Percentiles rank a stretch among this genome's conserved stretches.
Conservation (phyloP, 2,329 filamentous ascomycete species). For the Elsinoe necatrix region DNA sequence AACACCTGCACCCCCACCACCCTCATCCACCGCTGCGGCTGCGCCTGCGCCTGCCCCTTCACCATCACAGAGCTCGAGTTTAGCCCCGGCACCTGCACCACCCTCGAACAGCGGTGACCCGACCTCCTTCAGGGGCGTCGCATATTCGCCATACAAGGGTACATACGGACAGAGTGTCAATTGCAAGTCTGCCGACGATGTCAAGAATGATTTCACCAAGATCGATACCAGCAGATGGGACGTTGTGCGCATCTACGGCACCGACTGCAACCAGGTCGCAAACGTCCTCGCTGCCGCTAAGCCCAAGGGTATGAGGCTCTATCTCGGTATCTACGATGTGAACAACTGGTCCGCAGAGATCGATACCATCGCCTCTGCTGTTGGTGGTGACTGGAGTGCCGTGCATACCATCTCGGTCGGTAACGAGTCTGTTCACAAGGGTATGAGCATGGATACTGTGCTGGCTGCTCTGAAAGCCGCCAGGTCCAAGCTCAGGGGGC, state of each 20-base stretch:
- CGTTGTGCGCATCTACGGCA: slow-evolving; percentile 67
- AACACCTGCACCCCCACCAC: slow-evolving; percentile 30
- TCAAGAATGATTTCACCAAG: slow-evolving; percentile 55
- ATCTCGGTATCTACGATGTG: slow-evolving; percentile 66
- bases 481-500: slow-evolving; percentile 48
- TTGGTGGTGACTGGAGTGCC: slow-evolving; percentile 56
- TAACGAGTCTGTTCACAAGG: slow-evolving; percentile 69
- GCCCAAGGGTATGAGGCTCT: slow-evolving; percentile 58
- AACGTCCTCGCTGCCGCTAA: slow-evolving; percentile 56
- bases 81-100: slow-evolving; percentile 21
- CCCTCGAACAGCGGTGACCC: slow-evolving; percentile 21
- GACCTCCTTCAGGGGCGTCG: slow-evolving; percentile 38
- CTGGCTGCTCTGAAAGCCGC: slow-evolving; percentile 50
- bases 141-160: slow-evolving; percentile 52
- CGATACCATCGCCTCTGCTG: slow-evolving; percentile 50
- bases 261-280: slow-evolving; percentile 65
- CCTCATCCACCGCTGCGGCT: slow-evolving; percentile 16
- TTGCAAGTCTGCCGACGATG: slow-evolving; percentile 59
- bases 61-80: slow-evolving; percentile 21
- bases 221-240: slow-evolving; percentile 51
- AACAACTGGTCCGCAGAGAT: slow-evolving; percentile 43
- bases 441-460: slow-evolving; percentile 47
- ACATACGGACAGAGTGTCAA: slow-evolving; percentile 20
- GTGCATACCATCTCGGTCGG: slow-evolving; percentile 68
- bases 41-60: slow-evolving; percentile 19